Conservation (phyloP, 2,329 filamentous ascomycete genomes). For the Phaeophleospora eucalypticola region DNA sequence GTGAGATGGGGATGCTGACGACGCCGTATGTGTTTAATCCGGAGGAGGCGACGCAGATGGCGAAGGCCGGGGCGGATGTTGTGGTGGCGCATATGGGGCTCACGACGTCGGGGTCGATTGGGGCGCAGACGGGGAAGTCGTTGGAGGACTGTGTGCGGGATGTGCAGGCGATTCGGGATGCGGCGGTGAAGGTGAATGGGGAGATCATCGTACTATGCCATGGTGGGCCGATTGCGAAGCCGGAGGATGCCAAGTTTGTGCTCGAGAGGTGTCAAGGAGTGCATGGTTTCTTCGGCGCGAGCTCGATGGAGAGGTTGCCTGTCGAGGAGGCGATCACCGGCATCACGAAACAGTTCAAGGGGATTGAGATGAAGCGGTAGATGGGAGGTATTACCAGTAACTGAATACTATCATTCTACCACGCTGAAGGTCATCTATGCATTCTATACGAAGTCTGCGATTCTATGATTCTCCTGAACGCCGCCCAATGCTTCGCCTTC, state of each 20-base stretch:
- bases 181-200: slow-evolving; percentile 50
- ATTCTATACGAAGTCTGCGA: background rate
- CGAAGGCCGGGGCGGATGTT: slow-evolving; percentile 61
- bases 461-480: background rate
- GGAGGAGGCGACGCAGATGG: slow-evolving; percentile 60
- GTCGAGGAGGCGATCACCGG: slow-evolving; percentile 63
- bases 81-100: slow-evolving; percentile 67
- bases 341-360: slow-evolving; percentile 54
- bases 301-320: slow-evolving; percentile 64
- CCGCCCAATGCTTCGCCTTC: background rate
- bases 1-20: slow-evolving; percentile 58
- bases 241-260: slow-evolving; percentile 61
- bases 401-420: too few species aligned
- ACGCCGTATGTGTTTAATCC: slow-evolving; percentile 67
- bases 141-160: slow-evolving; percentile 61
- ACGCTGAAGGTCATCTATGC: too few species aligned
- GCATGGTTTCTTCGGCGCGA: slow-evolving; percentile 70
- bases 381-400: too few species aligned
- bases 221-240: slow-evolving; percentile 63
- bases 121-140: slow-evolving; percentile 57
- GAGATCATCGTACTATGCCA: slow-evolving; percentile 67
- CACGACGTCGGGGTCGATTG: slow-evolving; percentile 62
- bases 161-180: slow-evolving; percentile 62
- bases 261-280: slow-evolving; percentile 57
- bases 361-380: slow-evolving; percentile 15